phyloP scores from a whole-genome alignment of 257 asterid species.

The Nicotiana otophora region DNA sequence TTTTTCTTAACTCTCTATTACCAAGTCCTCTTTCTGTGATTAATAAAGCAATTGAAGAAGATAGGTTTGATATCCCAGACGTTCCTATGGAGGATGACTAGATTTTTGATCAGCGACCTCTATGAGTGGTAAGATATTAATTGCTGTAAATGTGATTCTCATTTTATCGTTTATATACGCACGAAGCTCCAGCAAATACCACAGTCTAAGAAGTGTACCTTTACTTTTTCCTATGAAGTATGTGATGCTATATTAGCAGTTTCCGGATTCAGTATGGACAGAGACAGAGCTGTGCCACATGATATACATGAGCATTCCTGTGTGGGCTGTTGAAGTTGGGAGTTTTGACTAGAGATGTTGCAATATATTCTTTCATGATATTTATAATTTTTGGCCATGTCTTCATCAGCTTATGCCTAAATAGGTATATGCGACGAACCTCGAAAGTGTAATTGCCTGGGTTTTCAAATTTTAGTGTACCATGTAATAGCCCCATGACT shows the following conservation, averaged over 20 bases:
- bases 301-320: background rate
- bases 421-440: background rate
- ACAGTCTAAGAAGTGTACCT: background rate
- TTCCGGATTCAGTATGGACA: background rate
- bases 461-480: background rate
- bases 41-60: constrained; percentile 67
- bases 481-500: background rate
- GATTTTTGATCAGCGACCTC: background rate
- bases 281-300: background rate
- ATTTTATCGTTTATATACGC: too few species aligned
- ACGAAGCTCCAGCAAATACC: background rate
- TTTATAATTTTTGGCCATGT: background rate
- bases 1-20: constrained; percentile 46
- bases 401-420: background rate
- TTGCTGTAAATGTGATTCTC: constrained; percentile 6
- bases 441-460: background rate
- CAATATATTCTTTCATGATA: background rate
- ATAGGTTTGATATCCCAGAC: constrained; percentile 81
- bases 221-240: background rate
- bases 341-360: background rate
- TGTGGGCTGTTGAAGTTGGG: background rate
- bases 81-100: constrained; percentile 96
- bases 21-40: constrained; percentile 60
- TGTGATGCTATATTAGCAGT: background rate
- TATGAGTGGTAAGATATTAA: background rate